Base-by-base conservation (phyloP, 495 filamentous ascomycete genomes). In the Aspergillus sclerotioniger region DNA sequence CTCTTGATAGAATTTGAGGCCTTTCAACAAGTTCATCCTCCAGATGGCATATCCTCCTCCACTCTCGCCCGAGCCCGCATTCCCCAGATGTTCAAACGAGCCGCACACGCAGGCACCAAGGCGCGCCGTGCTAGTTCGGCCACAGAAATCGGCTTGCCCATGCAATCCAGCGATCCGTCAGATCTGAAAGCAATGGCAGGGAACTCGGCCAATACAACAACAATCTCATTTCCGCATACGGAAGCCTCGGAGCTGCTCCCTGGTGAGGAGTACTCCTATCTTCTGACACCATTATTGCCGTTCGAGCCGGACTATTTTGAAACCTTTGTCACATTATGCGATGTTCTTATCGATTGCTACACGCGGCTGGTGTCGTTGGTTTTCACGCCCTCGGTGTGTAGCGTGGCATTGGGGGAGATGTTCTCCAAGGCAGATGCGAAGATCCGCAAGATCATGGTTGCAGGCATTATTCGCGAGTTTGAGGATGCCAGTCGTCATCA, bases 301-400 rank as follows among this genome's bases (percentile, higher is more conserved):
- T 99, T 99, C 66, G 94, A 98, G 50, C 93, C 93, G 9, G 94
- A 99, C 71, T 99, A 96, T 67, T 95, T 91, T 70, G 91, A 96
- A 74, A 95, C 91, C 0, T 98, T 98, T 71, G 88, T 92, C n/a
- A 97, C 94, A 8, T 78, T 99, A 21, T 98, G 94, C 73, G 95
- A 99, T 70, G 90, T 95, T 3, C 73, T 99, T 56, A 95, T 96
- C 61, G 94, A 98, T 64, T 90, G 85, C 63, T 99, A 99, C 72
- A 85, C 85, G 49, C 81, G 86, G 32, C 83, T 98, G 19, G 75
- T 93, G 65, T 75, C 72, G 19, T 76, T 98, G 49, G 76, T 98
- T 41, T 76, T 84, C 28, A 81, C 82, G 0, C 84, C 92, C 3
- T 76, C 83, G 3, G 77, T 85, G 44, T 91, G 90, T 55, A 72